A percentile compares a stretch with the other conserved stretches of the same genome.
Evolutionary conservation across 768 basidiomycete species (phyloP).

Genomic region (Termitomyces sp.): DNA sequence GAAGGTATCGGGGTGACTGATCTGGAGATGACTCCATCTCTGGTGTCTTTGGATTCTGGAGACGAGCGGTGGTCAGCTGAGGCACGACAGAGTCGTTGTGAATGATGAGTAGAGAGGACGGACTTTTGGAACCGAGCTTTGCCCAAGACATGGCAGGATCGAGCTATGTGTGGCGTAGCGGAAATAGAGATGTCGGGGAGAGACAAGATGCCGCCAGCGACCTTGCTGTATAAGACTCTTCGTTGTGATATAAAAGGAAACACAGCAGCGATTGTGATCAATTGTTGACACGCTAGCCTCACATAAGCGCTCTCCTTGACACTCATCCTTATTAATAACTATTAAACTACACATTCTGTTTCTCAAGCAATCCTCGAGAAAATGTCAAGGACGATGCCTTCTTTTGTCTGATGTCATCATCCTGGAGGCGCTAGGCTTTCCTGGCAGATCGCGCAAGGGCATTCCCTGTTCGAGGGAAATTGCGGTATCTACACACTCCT

Average conservation of each 20-base stretch:
- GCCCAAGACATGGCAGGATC: slow-evolving; percentile 51
- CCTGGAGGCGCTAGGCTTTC: too few species aligned
- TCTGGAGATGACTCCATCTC: slow-evolving; percentile 65
- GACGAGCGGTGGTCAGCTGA: slow-evolving; percentile 3
- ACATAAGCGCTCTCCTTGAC: too few species aligned
- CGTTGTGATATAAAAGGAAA: slow-evolving; percentile 7
- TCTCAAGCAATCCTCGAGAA: too few species aligned
- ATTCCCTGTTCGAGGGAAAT: not conserved
- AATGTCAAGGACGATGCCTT: too few species aligned
- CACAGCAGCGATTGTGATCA: slow-evolving; percentile 1
- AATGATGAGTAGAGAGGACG: slow-evolving; percentile 10
- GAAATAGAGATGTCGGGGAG: slow-evolving; percentile 14
- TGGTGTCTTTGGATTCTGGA: slow-evolving; percentile 63
- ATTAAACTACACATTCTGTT: too few species aligned
- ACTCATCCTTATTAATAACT: too few species aligned
- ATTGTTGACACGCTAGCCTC: not conserved
- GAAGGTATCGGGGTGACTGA: slow-evolving; percentile 81
- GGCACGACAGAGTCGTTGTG: not conserved
- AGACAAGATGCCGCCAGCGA: slow-evolving; percentile 25
- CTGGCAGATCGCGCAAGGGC: not conserved
- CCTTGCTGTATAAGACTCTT: slow-evolving; percentile 14
- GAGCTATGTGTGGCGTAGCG: slow-evolving; percentile 11
- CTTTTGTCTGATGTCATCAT: not conserved
- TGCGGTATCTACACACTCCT: not conserved
- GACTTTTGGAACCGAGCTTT: slow-evolving; percentile 35